Conservation (phyloP, 2,329 filamentous ascomycete species). For the Colletotrichum euphorbiae region DNA sequence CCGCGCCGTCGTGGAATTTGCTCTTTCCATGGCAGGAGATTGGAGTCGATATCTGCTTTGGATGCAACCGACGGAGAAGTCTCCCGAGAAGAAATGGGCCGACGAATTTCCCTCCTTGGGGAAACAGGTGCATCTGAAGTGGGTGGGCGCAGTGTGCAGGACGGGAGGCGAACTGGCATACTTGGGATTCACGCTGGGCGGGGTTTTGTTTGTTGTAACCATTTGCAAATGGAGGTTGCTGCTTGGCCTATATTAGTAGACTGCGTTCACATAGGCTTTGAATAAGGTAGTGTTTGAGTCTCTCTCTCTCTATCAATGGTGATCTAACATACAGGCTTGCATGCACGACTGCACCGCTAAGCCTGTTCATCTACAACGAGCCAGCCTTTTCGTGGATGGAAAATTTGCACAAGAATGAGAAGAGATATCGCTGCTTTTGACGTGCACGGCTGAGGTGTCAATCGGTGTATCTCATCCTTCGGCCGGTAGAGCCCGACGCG, state of each 20-base stretch:
- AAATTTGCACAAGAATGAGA: neutral
- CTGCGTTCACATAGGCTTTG: constrained; percentile 29
- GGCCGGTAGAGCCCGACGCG: constrained; percentile 7
- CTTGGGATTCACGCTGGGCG: constrained; percentile 1
- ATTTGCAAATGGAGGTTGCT: neutral
- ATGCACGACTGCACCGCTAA: neutral
- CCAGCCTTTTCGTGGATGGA: neutral
- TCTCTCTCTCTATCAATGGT: neutral
- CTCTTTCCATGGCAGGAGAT: too few relatives aligned
- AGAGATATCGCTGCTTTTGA: constrained; percentile 6
- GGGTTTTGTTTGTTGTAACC: neutral
- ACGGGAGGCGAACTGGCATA: neutral
- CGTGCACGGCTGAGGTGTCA: neutral
- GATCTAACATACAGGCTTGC: constrained; percentile 8
- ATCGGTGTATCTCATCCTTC: neutral
- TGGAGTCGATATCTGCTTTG: too few relatives aligned
- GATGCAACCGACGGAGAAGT: too few relatives aligned
- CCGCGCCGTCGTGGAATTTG: too few relatives aligned
- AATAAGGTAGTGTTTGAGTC: neutral
- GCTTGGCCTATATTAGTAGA: neutral
- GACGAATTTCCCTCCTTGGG: neutral
- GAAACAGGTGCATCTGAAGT: neutral
- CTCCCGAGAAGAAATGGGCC: too few relatives aligned
- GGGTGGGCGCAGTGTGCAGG: neutral
- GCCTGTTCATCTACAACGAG: neutral